phyloP scores from a whole-genome alignment of 129 eudicot species.

The Helianthus tuberosus region DNA sequence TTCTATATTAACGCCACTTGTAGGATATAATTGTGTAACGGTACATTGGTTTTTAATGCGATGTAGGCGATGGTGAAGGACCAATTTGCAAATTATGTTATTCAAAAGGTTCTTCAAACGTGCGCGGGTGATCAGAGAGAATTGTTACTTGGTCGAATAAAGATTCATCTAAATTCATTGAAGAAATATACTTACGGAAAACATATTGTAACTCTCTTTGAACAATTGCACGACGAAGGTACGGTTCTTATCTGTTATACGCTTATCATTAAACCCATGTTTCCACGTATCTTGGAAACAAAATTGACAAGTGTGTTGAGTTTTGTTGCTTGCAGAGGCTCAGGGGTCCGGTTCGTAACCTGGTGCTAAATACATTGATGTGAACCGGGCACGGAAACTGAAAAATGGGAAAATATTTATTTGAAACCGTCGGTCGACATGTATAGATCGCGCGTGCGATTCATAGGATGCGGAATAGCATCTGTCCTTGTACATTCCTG shows the following conservation, averaged over 20 bases:
- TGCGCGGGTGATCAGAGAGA: conserved; percentile 56
- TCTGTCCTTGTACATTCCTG: conserved; percentile 30
- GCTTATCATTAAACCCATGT: background rate
- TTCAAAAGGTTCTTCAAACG: conserved; percentile 77
- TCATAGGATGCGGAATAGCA: conserved; percentile 23
- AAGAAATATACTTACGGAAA: conserved; percentile 90
- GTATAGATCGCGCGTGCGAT: conserved; percentile 29
- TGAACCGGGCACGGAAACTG: background rate
- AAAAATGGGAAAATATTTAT: conserved; percentile 1
- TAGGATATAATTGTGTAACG: background rate
- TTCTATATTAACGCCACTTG: background rate
- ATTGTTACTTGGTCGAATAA: conserved; percentile 57
- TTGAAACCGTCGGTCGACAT: conserved; percentile 12
- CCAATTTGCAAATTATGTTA: conserved; percentile 87
- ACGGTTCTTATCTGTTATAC: background rate
- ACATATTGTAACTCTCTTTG: conserved; percentile 84
- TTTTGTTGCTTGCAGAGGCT: conserved; percentile 36
- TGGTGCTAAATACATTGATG: conserved; percentile 11
- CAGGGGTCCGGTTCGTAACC: conserved; percentile 33
- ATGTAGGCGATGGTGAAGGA: conserved; percentile 85
- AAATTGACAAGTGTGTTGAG: conserved; percentile 6
- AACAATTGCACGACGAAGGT: conserved; percentile 75
- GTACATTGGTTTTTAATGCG: background rate
- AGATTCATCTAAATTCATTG: conserved; percentile 68
- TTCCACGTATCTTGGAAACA: background rate